These are phyloP conservation scores for Fusarium buharicum DNA, from an alignment of 2,329 filamentous ascomycete genomes.

Conservation along the genomic window DNA sequence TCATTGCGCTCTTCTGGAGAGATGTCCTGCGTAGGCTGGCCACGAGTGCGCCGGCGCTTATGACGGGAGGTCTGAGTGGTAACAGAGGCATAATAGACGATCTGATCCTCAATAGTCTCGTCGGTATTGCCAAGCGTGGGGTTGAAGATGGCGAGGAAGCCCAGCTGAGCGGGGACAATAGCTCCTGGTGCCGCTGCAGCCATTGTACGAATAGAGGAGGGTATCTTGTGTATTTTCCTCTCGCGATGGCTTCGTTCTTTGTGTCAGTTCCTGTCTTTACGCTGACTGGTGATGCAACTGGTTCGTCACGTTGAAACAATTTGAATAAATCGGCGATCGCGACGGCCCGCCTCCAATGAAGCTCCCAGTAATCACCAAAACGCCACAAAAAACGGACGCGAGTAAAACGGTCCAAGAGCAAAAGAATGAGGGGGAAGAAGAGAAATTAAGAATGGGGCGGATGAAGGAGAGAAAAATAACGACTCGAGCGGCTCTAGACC, in stretches of 20 bases:
- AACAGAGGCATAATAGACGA: constrained; percentile 89
- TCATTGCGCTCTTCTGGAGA: constrained; percentile 80
- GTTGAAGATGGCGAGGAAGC: constrained; percentile 95
- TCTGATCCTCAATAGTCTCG: constrained; percentile 76
- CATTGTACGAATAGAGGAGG: constrained; percentile 23
- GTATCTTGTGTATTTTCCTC: constrained; percentile 3
- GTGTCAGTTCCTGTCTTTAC: too few relatives aligned
- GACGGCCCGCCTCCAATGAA: constrained; percentile 22
- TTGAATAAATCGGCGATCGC: constrained; percentile 17
- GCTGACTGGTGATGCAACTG: constrained; percentile 8
- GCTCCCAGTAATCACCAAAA: constrained; percentile 6
- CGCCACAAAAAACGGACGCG: constrained; percentile 19
- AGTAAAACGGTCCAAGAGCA: not conserved
- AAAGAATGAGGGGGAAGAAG: constrained; percentile 10
- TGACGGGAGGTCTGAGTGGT: constrained; percentile 54
- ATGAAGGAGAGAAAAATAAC: not conserved
- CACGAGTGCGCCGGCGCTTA: constrained; percentile 56
- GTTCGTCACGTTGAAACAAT: constrained; percentile 10
- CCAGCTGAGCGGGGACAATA: constrained; percentile 77
- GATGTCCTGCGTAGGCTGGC: constrained; percentile 56
- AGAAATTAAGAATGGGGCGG: not conserved
- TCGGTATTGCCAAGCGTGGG: constrained; percentile 75
- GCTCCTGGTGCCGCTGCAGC: constrained; percentile 36
- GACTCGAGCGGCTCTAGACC: not conserved
- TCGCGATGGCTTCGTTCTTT: constrained; percentile 2